A percentile compares a stretch with the other conserved stretches of the same genome.
Evolutionary conservation across 202 grass and related monocot genomes (phyloP).

Genomic region (Setaria viridis): DNA sequence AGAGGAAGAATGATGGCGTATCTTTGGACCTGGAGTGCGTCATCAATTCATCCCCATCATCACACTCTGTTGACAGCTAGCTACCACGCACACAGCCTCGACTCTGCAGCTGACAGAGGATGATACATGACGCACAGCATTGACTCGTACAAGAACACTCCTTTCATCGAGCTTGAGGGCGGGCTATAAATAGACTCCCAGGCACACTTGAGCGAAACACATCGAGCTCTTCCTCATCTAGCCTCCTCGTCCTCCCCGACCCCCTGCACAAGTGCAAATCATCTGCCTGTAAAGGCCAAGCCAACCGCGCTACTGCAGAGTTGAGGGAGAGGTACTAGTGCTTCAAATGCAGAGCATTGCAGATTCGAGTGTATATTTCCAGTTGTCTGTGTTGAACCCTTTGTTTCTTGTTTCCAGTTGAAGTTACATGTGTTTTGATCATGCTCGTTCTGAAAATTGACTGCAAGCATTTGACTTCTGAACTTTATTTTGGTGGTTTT

Average conservation of each 20-base stretch:
- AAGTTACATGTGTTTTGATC: background rate
- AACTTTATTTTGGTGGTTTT: background rate
- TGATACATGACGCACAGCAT: constrained; percentile 2
- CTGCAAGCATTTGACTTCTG: background rate
- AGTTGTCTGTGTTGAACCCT: background rate
- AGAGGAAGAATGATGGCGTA: constrained; percentile 33
- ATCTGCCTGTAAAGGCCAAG: background rate
- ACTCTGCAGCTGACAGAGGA: constrained; percentile 4
- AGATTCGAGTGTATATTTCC: background rate
- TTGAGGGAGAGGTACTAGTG: background rate
- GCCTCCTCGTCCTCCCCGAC: background rate
- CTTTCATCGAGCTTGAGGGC: too few relatives aligned
- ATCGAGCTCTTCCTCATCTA: background rate
- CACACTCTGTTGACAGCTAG: background rate
- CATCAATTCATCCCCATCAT: constrained; percentile 54
- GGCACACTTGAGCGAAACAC: background rate
- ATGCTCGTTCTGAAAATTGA: background rate
- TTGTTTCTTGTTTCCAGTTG: background rate
- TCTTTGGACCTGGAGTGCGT: constrained; percentile 40
- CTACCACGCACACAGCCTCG: background rate
- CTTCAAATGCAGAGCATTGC: background rate
- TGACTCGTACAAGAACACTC: background rate
- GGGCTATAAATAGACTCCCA: constrained; percentile 29
- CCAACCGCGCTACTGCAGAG: background rate
- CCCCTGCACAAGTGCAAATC: background rate